Percentiles rank a stretch among this genome's conserved stretches.
Evolutionary conservation across 1,139 yeast genomes (phyloP).

Genomic region (Wickerhamiella infanticola): DNA sequence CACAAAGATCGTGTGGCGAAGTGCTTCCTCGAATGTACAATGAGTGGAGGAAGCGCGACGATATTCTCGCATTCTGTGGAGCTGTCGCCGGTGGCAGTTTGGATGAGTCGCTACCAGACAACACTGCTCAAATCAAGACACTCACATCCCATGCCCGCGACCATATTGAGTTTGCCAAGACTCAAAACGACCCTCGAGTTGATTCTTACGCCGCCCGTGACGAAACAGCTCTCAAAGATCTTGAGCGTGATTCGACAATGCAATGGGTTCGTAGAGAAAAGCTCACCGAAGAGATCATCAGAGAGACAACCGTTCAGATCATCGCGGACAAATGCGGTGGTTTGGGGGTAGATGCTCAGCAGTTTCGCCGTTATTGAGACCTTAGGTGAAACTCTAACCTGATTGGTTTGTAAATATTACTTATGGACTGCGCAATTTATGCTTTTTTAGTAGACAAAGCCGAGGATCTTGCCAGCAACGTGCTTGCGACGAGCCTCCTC

Average conservation of each 20-base stretch:
- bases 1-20: constrained; percentile 10
- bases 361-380: background rate
- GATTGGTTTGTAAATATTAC: background rate
- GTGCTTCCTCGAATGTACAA: constrained; percentile 7
- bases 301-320: constrained; percentile 6
- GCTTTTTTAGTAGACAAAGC: constrained; percentile 65
- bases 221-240: constrained; percentile 6
- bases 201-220: constrained; percentile 16
- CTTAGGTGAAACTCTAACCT: background rate
- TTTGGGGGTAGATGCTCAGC: constrained; percentile 1
- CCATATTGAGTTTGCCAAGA: constrained; percentile 10
- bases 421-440: background rate
- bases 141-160: constrained; percentile 14
- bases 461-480: constrained; percentile 95
- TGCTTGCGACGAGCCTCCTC: constrained; percentile 99
- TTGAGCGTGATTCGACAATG: background rate
- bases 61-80: constrained; percentile 11
- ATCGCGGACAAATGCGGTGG: constrained; percentile 6
- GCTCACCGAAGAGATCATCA: constrained; percentile 6
- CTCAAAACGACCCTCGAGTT: constrained; percentile 14
- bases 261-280: constrained; percentile 6
- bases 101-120: constrained; percentile 3
- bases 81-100: constrained; percentile 2
- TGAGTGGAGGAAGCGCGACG: constrained; percentile 15
- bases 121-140: constrained; percentile 6